These are phyloP conservation scores for Posidonia australis DNA, from an alignment of 106 monocot species.

Conservation along the genomic window DNA sequence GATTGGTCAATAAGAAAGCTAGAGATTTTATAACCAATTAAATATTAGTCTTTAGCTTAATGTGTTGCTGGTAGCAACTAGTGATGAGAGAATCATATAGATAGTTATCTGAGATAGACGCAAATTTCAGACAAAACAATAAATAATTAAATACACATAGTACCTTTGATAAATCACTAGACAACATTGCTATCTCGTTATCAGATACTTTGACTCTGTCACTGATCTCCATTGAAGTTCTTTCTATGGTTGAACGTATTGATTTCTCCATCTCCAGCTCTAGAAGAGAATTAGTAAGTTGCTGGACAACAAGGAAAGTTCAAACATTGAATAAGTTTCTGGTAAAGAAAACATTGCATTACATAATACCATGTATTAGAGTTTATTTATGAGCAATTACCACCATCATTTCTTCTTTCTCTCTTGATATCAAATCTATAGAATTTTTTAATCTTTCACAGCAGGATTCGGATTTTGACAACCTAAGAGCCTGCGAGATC, in stretches of 20 bases:
- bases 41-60: neutral
- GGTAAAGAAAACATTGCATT: neutral
- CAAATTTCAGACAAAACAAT: neutral
- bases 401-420: constrained; percentile 86
- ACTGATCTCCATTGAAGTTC: constrained; percentile 26
- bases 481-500: constrained; percentile 35
- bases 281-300: constrained; percentile 82
- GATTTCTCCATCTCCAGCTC: constrained; percentile 76
- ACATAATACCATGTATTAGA: neutral
- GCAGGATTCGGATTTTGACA: constrained; percentile 40
- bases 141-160: neutral
- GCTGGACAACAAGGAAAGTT: constrained; percentile 24
- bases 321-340: neutral
- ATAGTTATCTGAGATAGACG: neutral
- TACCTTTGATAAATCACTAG: constrained; percentile 42
- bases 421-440: constrained; percentile 32
- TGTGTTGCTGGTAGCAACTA: neutral
- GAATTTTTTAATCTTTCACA: constrained; percentile 35
- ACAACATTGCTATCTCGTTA: constrained; percentile 31
- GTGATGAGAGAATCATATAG: neutral
- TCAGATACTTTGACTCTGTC: constrained; percentile 32
- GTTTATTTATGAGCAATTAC: constrained; percentile 19
- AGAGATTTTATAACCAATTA: neutral
- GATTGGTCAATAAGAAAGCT: neutral
- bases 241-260: constrained; percentile 41